A percentile compares a stretch with the other conserved stretches of the same genome.
phyloP scores from a whole-genome alignment of 768 basidiomycete species.

The Tricholoma furcatifolium region DNA sequence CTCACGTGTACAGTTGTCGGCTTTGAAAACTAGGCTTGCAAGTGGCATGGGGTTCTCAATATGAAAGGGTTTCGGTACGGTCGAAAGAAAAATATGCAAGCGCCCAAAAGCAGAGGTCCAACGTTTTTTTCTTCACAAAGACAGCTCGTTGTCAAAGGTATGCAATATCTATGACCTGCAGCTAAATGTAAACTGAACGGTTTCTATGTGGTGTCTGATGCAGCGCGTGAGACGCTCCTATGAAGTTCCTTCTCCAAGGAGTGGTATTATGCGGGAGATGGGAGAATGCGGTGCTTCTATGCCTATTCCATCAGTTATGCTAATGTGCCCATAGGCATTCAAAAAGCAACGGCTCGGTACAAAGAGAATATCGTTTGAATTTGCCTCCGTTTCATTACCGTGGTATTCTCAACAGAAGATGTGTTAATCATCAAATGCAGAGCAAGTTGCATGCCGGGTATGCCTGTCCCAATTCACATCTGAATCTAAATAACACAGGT shows the following conservation, averaged over 20 bases:
- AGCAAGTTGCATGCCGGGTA: slow-evolving; percentile 63
- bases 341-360: slow-evolving; percentile 88
- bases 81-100: slow-evolving; percentile 67
- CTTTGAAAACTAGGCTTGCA: too few species aligned
- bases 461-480: slow-evolving; percentile 2
- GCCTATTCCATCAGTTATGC: neutral
- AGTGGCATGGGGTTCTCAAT: too few species aligned
- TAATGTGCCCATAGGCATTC: slow-evolving; percentile 62
- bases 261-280: slow-evolving; percentile 71
- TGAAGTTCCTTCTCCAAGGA: slow-evolving; percentile 49
- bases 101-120: slow-evolving; percentile 74
- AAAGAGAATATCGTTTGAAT: slow-evolving; percentile 61
- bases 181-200: slow-evolving; percentile 46
- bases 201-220: slow-evolving; percentile 84
- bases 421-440: slow-evolving; percentile 74
- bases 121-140: slow-evolving; percentile 94
- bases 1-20: too few species aligned
- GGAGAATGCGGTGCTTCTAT: slow-evolving; percentile 42
- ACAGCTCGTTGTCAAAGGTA: slow-evolving; percentile 93
- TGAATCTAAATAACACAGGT: too few species aligned
- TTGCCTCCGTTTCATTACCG: slow-evolving; percentile 49
- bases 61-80: slow-evolving; percentile 15
- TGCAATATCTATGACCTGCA: slow-evolving; percentile 9
- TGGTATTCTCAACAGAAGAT: slow-evolving; percentile 90
- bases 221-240: slow-evolving; percentile 50